Evolutionary conservation across 441 rosid species (phyloP).

Genomic region (Gossypium lobatum): DNA sequence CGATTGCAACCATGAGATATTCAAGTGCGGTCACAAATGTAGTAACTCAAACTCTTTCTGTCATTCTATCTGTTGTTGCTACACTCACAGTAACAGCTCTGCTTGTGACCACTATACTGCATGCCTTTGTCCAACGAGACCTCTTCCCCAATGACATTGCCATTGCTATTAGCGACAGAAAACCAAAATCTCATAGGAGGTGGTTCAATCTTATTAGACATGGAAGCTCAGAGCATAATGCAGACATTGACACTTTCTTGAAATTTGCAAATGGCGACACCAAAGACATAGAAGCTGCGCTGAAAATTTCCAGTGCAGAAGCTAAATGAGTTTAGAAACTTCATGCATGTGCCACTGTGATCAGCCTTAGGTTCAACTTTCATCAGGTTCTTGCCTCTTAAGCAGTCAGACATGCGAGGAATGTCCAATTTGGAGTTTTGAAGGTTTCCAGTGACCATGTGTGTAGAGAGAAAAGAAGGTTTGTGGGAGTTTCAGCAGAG

Average conservation of each 20-base stretch:
- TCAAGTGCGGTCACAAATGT: constrained; percentile 47
- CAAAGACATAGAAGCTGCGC: constrained; percentile 41
- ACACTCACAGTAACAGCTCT: constrained; percentile 52
- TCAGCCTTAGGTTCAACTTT: background rate
- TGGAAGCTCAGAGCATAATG: constrained; percentile 32
- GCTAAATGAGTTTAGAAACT: background rate
- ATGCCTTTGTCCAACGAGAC: constrained; percentile 58
- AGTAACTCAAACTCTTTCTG: constrained; percentile 43
- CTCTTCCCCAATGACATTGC: constrained; percentile 88
- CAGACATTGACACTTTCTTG: constrained; percentile 41
- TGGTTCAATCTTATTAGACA: constrained; percentile 39
- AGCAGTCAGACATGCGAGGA: constrained; percentile 27
- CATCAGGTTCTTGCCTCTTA: constrained; percentile 14
- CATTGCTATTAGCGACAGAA: constrained; percentile 70
- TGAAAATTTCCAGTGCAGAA: constrained; percentile 1
- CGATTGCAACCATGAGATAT: constrained; percentile 66
- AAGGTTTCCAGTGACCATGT: constrained; percentile 27
- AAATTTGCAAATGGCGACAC: constrained; percentile 29
- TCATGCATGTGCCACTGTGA: background rate
- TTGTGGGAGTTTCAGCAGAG: background rate
- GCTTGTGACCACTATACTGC: constrained; percentile 49
- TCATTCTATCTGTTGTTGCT: constrained; percentile 39
- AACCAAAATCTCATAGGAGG: constrained; percentile 39
- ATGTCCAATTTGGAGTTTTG: background rate
- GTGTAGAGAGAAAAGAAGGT: constrained; percentile 10